These are phyloP conservation scores for Trapa incisa DNA, from an alignment of 345 rosid genomes.

Conservation along the genomic window DNA sequence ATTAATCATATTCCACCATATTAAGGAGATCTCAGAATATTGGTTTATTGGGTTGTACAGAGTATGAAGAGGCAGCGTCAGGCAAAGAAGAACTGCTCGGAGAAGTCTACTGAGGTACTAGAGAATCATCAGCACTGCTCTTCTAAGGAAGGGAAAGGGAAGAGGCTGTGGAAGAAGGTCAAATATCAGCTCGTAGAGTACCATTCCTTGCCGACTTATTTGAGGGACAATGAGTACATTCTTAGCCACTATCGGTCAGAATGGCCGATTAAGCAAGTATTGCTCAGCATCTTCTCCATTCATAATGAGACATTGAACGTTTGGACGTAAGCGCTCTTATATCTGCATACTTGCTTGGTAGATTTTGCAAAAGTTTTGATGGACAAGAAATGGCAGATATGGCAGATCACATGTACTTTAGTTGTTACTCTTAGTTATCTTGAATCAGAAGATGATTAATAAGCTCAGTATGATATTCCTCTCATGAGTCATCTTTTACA, in stretches of 20 bases:
- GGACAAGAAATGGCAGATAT: neutral
- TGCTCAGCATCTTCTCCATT: constrained; percentile 70
- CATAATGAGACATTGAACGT: constrained; percentile 93
- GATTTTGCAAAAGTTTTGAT: neutral
- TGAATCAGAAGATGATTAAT: neutral
- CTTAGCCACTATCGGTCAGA: constrained; percentile 76
- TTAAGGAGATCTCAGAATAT: neutral
- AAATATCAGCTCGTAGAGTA: constrained; percentile 86
- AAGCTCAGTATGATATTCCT: too few relatives aligned
- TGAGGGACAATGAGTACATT: constrained; percentile 84
- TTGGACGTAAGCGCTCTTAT: constrained; percentile 64
- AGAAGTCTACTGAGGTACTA: constrained; percentile 23
- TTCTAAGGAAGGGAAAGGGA: constrained; percentile 53
- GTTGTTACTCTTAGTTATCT: neutral
- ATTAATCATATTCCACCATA: neutral
- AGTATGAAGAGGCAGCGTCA: constrained; percentile 24
- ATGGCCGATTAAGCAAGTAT: constrained; percentile 84
- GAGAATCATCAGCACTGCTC: constrained; percentile 25
- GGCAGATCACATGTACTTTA: neutral
- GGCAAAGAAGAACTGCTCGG: constrained; percentile 14
- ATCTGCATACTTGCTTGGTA: neutral
- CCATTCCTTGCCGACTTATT: constrained; percentile 67
- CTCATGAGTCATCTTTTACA: neutral
- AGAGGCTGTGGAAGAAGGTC: constrained; percentile 73
- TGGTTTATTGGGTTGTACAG: constrained; percentile 7